These are phyloP conservation scores for Aeschynomene evenia DNA, from an alignment of 306 rosid species.

Conservation along the genomic window DNA sequence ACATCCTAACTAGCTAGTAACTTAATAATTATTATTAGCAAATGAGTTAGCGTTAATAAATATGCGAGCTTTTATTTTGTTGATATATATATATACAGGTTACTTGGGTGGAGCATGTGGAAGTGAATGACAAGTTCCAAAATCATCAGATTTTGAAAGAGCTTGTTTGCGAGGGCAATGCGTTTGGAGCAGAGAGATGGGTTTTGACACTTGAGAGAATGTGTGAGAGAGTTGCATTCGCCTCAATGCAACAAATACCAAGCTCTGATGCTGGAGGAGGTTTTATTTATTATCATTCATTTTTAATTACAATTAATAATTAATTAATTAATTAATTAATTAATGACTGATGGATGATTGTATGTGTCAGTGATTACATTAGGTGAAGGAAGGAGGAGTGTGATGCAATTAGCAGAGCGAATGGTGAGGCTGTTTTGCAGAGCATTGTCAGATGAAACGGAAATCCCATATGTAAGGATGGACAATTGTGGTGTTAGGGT, in stretches of 20 bases:
- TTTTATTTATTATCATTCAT: background rate
- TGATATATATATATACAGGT: slow-evolving; percentile 39
- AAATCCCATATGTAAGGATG: slow-evolving; percentile 44
- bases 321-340: background rate
- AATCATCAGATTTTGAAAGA: slow-evolving; percentile 50
- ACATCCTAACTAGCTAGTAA: too few species aligned
- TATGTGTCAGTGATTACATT: slow-evolving; percentile 37
- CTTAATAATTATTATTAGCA: too few species aligned
- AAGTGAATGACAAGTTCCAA: slow-evolving; percentile 55
- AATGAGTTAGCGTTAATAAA: too few species aligned
- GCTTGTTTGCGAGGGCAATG: slow-evolving; percentile 30
- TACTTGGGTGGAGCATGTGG: slow-evolving; percentile 77
- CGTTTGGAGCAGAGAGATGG: slow-evolving; percentile 80
- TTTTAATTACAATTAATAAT: too few species aligned
- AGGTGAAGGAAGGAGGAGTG: slow-evolving; percentile 39
- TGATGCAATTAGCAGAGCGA: slow-evolving; percentile 50
- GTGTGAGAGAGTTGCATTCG: slow-evolving; percentile 50
- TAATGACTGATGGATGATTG: too few species aligned
- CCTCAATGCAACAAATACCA: slow-evolving; percentile 18
- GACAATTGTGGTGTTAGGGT: slow-evolving; percentile 42
- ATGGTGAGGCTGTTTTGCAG: slow-evolving; percentile 60
- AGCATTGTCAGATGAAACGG: slow-evolving; percentile 40
- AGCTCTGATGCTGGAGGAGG: slow-evolving; percentile 40
- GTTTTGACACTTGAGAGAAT: slow-evolving; percentile 60
- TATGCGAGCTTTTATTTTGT: too few species aligned